These are phyloP conservation scores for Colletotrichum graminicola DNA, from an alignment of 2,329 filamentous ascomycete species.

Conservation along the genomic window DNA sequence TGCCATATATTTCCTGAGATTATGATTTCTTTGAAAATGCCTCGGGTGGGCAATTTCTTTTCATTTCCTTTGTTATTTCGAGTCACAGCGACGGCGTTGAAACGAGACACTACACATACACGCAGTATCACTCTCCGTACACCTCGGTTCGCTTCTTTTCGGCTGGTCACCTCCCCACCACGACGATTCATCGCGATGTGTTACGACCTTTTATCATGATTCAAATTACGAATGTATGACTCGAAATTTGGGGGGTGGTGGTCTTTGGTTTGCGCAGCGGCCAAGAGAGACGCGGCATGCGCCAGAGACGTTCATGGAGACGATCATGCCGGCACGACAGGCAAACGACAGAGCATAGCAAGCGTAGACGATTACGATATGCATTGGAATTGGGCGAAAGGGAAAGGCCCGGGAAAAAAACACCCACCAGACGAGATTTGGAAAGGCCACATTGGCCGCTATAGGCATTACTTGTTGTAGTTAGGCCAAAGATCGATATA, in stretches of 20 bases:
- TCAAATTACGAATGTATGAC: slow-evolving; percentile 45
- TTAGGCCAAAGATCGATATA: slow-evolving; percentile 35
- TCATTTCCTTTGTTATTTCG: slow-evolving; percentile 41
- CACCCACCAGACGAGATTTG: slow-evolving; percentile 12
- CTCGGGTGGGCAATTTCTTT: slow-evolving; percentile 27
- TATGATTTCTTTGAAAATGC: slow-evolving; percentile 26
- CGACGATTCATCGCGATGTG: slow-evolving; percentile 42
- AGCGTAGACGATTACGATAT: slow-evolving; percentile 40
- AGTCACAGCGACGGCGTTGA: slow-evolving; percentile 44
- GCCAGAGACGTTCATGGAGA: slow-evolving; percentile 36
- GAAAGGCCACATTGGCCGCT: slow-evolving; percentile 34
- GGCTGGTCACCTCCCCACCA: slow-evolving; percentile 42
- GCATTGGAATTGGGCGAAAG: slow-evolving; percentile 30
- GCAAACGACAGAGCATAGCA: slow-evolving; percentile 42
- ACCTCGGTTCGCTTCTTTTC: slow-evolving; percentile 38
- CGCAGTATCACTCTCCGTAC: slow-evolving; percentile 10
- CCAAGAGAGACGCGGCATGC: slow-evolving; percentile 39
- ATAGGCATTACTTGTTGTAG: slow-evolving; percentile 34
- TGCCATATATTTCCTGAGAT: slow-evolving; percentile 35
- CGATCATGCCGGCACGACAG: slow-evolving; percentile 42
- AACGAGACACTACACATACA: slow-evolving; percentile 42
- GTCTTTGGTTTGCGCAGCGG: slow-evolving; percentile 37
- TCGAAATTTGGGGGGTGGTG: slow-evolving; percentile 34
- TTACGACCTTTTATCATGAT: slow-evolving; percentile 44
- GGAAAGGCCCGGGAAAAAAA: slow-evolving; percentile 18